Percentiles rank a stretch among this genome's conserved stretches.
Conservation (phyloP, 371 early-diverging fungal genomes). For the Saksenaea vasiformis region DNA sequence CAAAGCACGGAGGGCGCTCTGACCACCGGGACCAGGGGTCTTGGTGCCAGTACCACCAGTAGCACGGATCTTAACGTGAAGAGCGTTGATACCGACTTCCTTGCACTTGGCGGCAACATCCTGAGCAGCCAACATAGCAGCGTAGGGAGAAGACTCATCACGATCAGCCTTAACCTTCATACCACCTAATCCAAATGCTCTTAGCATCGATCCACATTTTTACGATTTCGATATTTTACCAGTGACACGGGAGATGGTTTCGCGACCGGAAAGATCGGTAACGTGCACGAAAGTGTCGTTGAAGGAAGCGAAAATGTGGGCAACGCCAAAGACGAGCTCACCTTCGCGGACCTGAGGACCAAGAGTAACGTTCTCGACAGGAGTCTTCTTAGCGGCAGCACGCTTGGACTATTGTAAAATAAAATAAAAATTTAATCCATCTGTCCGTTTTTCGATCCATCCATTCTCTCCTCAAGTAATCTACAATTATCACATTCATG, state of each 20-base stretch:
- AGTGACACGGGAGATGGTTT: slow-evolving; percentile 99
- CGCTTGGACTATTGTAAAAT: slow-evolving; percentile 64
- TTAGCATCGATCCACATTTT: slow-evolving; percentile 1
- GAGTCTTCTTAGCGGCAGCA: slow-evolving; percentile 63
- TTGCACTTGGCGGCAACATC: slow-evolving; percentile 99
- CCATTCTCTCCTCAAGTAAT: not conserved
- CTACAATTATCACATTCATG: not conserved
- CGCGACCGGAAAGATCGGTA: slow-evolving; percentile 99
- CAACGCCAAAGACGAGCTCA: slow-evolving; percentile 99
- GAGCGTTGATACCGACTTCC: slow-evolving; percentile 99
- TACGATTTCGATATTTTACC: slow-evolving; percentile 61
- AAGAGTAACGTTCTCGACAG: slow-evolving; percentile 88
- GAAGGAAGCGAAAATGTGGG: slow-evolving; percentile 99
- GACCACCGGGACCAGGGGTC: slow-evolving; percentile 99
- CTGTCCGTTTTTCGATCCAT: slow-evolving; percentile 7
- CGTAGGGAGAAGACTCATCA: slow-evolving; percentile 99
- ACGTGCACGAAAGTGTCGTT: slow-evolving; percentile 99
- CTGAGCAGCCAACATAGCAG: slow-evolving; percentile 99
- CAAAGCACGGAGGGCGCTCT: slow-evolving; percentile 99
- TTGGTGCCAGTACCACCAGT: slow-evolving; percentile 99
- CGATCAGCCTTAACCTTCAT: slow-evolving; percentile 99
- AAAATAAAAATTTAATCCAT: slow-evolving; percentile 14
- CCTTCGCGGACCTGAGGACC: slow-evolving; percentile 98
- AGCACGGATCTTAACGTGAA: slow-evolving; percentile 99
- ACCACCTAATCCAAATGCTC: slow-evolving; percentile 73